Percentiles rank a stretch among this genome's conserved stretches.
These are phyloP conservation scores for Pilobolus umbonatus DNA, from an alignment of 192 early-diverging fungal species.

Conservation along the genomic window DNA sequence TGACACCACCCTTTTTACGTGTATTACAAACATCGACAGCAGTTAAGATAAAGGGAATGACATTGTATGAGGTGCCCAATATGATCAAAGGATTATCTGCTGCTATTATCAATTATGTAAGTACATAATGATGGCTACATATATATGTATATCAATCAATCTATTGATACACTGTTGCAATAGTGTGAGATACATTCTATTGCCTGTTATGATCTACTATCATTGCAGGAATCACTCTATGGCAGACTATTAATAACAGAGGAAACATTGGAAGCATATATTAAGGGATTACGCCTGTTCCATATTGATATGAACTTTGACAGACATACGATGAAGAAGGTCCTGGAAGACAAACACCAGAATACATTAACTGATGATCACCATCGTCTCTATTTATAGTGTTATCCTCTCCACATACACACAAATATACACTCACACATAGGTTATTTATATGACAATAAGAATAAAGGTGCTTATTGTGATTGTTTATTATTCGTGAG, in stretches of 20 bases:
- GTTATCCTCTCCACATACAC: neutral
- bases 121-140: neutral
- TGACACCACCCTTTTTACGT: conserved; percentile 25
- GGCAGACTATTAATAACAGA: conserved; percentile 22
- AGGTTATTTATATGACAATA: neutral
- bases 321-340: conserved; percentile 3
- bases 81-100: conserved; percentile 18
- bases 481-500: too few relatives aligned
- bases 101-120: conserved; percentile 24
- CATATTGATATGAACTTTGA: conserved; percentile 1
- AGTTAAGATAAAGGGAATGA: conserved; percentile 2
- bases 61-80: conserved; percentile 25
- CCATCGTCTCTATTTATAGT: conserved; percentile 30
- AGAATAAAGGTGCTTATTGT: neutral
- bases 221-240: conserved; percentile 25
- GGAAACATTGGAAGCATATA: conserved; percentile 22
- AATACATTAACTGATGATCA: conserved; percentile 24
- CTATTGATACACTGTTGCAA: neutral
- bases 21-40: conserved; percentile 22
- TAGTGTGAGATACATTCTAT: conserved; percentile 29
- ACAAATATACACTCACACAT: neutral
- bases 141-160: neutral
- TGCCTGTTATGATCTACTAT: conserved; percentile 21
- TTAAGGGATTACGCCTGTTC: conserved; percentile 2
- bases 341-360: neutral